Percentiles rank a stretch among this genome's conserved stretches.
These are phyloP conservation scores for Hygrophorus pudorinus DNA, from an alignment of 768 basidiomycete genomes.

Conservation along the genomic window DNA sequence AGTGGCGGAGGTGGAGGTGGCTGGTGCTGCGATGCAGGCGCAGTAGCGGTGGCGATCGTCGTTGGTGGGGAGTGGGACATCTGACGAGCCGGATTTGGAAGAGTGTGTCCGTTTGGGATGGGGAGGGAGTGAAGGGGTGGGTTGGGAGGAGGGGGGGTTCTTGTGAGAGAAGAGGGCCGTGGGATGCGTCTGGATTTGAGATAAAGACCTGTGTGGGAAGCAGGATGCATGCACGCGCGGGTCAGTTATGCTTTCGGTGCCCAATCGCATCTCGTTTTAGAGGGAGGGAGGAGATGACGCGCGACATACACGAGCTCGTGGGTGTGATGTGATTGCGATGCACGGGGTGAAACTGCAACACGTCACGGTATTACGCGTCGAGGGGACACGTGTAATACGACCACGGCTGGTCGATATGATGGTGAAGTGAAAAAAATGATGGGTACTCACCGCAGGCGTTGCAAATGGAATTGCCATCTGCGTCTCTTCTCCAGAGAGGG, in stretches of 20 bases:
- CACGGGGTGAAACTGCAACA: background rate
- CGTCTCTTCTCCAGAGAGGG: constrained; percentile 78
- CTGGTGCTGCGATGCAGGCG: constrained; percentile 1
- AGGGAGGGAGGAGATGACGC: constrained; percentile 1
- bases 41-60: background rate
- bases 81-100: background rate
- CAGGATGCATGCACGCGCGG: constrained; percentile 6
- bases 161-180: constrained; percentile 52
- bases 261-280: background rate
- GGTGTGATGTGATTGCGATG: constrained; percentile 3
- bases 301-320: background rate
- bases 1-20: too few species aligned
- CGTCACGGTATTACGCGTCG: background rate
- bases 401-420: background rate
- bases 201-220: constrained; percentile 55
- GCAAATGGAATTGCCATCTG: constrained; percentile 76
- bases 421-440: constrained; percentile 17
- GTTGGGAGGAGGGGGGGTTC: constrained; percentile 24
- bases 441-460: constrained; percentile 83
- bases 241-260: constrained; percentile 3
- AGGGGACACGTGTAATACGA: constrained; percentile 13
- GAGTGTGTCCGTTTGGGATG: constrained; percentile 12
- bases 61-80: constrained; percentile 5
- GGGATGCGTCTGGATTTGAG: constrained; percentile 74
- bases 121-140: constrained; percentile 17